These are phyloP conservation scores for Emergomyces pasteurianus DNA, from an alignment of 2,329 filamentous ascomycete species.

Conservation along the genomic window DNA sequence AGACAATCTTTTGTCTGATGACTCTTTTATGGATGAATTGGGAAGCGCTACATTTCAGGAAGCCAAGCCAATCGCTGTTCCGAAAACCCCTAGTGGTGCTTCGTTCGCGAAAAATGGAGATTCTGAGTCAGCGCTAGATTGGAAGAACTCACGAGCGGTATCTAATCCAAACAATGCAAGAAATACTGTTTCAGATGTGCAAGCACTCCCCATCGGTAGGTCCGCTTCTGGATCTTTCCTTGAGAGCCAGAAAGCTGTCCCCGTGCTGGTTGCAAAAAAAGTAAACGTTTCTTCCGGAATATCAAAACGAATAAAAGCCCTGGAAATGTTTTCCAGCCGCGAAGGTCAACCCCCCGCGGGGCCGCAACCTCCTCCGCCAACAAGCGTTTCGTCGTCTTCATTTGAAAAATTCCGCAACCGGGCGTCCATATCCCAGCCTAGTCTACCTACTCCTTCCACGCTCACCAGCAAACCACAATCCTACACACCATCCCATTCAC, in stretches of 20 bases:
- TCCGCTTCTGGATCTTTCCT: constrained; percentile 28
- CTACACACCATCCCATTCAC: constrained; percentile 16
- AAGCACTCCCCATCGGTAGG: constrained; percentile 22
- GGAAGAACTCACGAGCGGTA: constrained; percentile 29
- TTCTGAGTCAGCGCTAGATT: constrained; percentile 19
- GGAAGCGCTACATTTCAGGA: constrained; percentile 71
- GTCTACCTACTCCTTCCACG: constrained; percentile 15
- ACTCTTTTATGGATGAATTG: constrained; percentile 74
- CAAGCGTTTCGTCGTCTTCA: constrained; percentile 43
- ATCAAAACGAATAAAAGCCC: constrained; percentile 83
- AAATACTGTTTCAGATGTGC: constrained; percentile 17
- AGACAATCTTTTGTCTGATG: constrained; percentile 43
- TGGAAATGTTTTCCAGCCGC: constrained; percentile 62
- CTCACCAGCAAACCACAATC: constrained; percentile 17
- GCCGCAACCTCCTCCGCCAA: constrained; percentile 18
- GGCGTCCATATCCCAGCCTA: constrained; percentile 24
- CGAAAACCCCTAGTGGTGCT: constrained; percentile 69
- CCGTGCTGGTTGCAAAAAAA: constrained; percentile 54
- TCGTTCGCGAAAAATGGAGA: constrained; percentile 39
- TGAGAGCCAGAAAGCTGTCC: constrained; percentile 20
- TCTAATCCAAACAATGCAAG: constrained; percentile 26
- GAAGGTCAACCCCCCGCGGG: constrained; percentile 23
- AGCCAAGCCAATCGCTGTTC: constrained; percentile 66
- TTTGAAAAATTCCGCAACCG: constrained; percentile 42
- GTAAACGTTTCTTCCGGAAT: constrained; percentile 80